Evolutionary conservation across 129 eudicot genomes (phyloP).

Genomic region (Centaurea solstitialis): DNA sequence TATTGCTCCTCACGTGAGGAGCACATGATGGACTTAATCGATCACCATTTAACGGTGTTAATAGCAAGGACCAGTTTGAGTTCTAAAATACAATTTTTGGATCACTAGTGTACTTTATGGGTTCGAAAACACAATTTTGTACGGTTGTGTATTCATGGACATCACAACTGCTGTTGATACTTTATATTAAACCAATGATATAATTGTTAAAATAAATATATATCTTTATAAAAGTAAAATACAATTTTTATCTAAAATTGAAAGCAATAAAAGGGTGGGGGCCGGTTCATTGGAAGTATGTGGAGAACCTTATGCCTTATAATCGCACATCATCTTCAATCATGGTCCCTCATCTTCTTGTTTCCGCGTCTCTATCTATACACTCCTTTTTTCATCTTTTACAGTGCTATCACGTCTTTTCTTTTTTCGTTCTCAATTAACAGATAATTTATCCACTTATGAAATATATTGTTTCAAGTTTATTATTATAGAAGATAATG

Average conservation of each 20-base stretch:
- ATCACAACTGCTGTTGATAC: not conserved
- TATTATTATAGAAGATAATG: too few relatives aligned
- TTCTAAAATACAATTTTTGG: too few relatives aligned
- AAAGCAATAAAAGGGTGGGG: not conserved
- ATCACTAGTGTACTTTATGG: too few relatives aligned
- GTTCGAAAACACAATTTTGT: too few relatives aligned
- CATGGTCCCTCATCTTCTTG: conserved; percentile 40
- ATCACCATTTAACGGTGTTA: too few relatives aligned
- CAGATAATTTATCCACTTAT: not conserved
- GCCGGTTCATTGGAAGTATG: conserved; percentile 19
- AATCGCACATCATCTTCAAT: conserved; percentile 18
- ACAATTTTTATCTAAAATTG: not conserved
- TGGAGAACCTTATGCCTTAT: conserved; percentile 30
- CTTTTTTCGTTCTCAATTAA: conserved; percentile 4
- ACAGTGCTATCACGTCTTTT: conserved; percentile 3
- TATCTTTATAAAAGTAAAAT: not conserved
- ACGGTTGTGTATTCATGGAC: too few relatives aligned
- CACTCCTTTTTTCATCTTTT: conserved; percentile 13
- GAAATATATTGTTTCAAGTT: not conserved
- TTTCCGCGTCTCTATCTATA: conserved; percentile 25
- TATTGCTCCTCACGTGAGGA: too few relatives aligned
- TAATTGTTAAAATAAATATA: not conserved
- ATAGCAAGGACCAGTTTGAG: too few relatives aligned
- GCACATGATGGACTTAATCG: too few relatives aligned
- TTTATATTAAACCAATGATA: not conserved